Evolutionary conservation across 768 basidiomycete genomes (phyloP), one percentile per base, ranked within the genome.

Genomic region (Mrakia blollopis): DNA sequence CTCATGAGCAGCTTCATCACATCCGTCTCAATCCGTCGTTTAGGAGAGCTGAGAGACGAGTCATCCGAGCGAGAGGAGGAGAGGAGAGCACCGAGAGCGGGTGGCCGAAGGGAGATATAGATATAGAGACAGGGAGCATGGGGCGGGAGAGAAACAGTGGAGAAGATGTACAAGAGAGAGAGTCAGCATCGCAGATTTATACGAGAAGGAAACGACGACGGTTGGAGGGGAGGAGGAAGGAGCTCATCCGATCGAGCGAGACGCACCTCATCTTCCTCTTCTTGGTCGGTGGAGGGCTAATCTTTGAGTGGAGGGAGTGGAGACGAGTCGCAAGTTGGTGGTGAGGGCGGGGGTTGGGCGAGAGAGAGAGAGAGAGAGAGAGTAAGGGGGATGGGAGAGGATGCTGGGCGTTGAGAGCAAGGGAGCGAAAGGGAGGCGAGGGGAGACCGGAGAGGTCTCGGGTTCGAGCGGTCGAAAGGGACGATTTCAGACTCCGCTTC

Each of bases 1-100:
- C 89, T 82, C 83, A 96, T 77, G 52, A 77, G 72, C 96, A 99
- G 86, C 87, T 98, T 98, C 96, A 98, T 97, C 73, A 99, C 96
- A 87, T 99, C 97, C 69, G 94, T 98, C 85, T 98, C 96, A 84
- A 97, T 95, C 78, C 96, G 91, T 78, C 96, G 91, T 85, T 92
- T 97, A 79, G 92, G 91, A 81, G 90, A 90, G 82, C 91, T 89
- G 92, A 92, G 18, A 11, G 11, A 23, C 21, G 72, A 39, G 57
- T 63, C 72, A 73, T 65, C 63, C 30, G 39, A n/a, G 14, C 2
- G 44, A 3, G 1, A 21, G 35, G 14, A 11, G 30, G 30, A 50
- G 47, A 16, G 47, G 30, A 37, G 32, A 21, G 32, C 47, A 3
- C 6, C 39, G 39, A 41, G 16, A 50, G 47, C 47, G 47, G 21